Percentiles rank a stretch among this genome's conserved stretches.
Conservation (phyloP, 345 rosid species). For the Aquilaria sinensis region DNA sequence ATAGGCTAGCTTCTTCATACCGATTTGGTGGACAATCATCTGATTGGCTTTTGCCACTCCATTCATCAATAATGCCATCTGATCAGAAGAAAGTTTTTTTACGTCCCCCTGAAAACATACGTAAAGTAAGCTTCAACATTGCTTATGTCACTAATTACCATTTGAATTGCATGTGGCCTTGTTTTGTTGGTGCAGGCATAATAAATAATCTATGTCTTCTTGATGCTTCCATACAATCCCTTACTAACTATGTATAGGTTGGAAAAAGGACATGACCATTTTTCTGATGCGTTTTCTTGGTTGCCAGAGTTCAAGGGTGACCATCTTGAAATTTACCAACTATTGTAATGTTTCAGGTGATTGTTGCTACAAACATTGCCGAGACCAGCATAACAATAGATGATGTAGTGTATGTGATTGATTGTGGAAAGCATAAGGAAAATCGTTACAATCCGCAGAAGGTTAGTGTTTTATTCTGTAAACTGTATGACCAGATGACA, state of each 20-base stretch:
- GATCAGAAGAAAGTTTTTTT: conserved; percentile 74
- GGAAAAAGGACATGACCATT: too few relatives aligned
- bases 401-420: conserved; percentile 90
- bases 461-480: conserved; percentile 36
- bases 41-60: conserved; percentile 87
- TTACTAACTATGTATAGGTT: too few relatives aligned
- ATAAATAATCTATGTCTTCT: too few relatives aligned
- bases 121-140: conserved; percentile 49
- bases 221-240: too few relatives aligned
- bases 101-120: conserved; percentile 65
- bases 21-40: conserved; percentile 76
- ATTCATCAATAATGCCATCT: conserved; percentile 71
- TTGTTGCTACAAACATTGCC: conserved; percentile 83
- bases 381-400: conserved; percentile 94
- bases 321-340: neutral
- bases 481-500: too few relatives aligned
- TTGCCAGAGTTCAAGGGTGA: too few relatives aligned
- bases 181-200: too few relatives aligned
- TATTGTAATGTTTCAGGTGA: conserved; percentile 47
- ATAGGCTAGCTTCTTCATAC: conserved; percentile 73
- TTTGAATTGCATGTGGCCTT: too few relatives aligned
- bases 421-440: conserved; percentile 93
- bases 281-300: too few relatives aligned
- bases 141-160: too few relatives aligned
- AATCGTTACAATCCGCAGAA: conserved; percentile 85